Percentiles rank a stretch among this genome's conserved stretches.
Evolutionary conservation across 192 early-diverging fungal genomes (phyloP).

Genomic region (Blastocladiella britannica): DNA sequence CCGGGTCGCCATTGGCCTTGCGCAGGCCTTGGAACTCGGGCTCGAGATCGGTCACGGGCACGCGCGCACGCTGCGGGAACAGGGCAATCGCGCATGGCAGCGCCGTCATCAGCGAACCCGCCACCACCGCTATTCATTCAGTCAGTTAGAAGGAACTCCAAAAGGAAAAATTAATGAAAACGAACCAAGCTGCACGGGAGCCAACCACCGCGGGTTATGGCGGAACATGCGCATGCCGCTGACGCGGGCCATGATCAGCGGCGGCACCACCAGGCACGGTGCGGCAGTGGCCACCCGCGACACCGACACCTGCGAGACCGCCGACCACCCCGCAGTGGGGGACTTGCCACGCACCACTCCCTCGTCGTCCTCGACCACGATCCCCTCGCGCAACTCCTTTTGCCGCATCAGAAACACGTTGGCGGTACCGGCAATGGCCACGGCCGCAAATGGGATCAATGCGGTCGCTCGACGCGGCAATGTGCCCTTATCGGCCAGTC

Average conservation of each 20-base stretch:
- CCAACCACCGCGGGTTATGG: constrained; percentile 22
- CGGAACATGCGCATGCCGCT: constrained; percentile 36
- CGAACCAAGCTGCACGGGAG: constrained; percentile 42
- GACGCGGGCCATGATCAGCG: constrained; percentile 41
- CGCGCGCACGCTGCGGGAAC: constrained; percentile 47
- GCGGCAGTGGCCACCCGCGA: constrained; percentile 51
- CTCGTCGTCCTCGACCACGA: constrained; percentile 41
- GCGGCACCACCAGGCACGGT: constrained; percentile 50
- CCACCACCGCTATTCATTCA: constrained; percentile 29
- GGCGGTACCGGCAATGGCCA: constrained; percentile 56
- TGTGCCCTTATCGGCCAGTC: constrained; percentile 17
- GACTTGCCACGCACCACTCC: constrained; percentile 46
- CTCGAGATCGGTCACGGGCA: constrained; percentile 39
- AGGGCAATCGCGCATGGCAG: constrained; percentile 56
- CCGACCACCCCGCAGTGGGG: constrained; percentile 36
- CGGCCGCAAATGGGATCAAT: constrained; percentile 53
- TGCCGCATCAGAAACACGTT: constrained; percentile 69
- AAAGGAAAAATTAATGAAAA: too few relatives aligned
- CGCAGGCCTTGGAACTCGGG: constrained; percentile 33
- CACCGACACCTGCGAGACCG: constrained; percentile 52
- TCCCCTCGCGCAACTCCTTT: constrained; percentile 62
- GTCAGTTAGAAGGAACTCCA: too few relatives aligned
- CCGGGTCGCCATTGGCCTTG: constrained; percentile 30
- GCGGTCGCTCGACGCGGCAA: constrained; percentile 9
- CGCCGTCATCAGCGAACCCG: constrained; percentile 45